These are phyloP conservation scores for Trichoderma harzianum DNA, from an alignment of 2,329 filamentous ascomycete species.

Conservation along the genomic window DNA sequence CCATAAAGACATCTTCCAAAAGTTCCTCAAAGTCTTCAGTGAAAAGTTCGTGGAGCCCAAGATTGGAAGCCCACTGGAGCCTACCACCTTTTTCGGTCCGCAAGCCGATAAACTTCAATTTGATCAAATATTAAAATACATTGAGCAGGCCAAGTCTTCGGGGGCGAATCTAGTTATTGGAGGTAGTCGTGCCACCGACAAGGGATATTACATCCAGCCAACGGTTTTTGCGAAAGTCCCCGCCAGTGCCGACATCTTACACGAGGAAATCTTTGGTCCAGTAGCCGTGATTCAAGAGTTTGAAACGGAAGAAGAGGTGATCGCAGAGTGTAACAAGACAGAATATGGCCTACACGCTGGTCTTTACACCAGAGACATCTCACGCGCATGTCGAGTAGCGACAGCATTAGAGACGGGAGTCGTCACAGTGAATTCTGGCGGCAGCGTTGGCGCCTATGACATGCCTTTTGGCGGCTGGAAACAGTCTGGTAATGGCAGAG, in stretches of 20 bases:
- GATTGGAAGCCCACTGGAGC: not conserved
- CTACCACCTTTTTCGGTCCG: not conserved
- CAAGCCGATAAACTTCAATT: slow-evolving; percentile 47
- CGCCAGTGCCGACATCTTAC: slow-evolving; percentile 25
- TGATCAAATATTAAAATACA: slow-evolving; percentile 60
- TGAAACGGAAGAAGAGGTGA: slow-evolving; percentile 27
- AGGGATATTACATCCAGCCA: slow-evolving; percentile 29
- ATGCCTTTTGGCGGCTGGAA: slow-evolving; percentile 47
- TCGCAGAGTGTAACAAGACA: slow-evolving; percentile 35
- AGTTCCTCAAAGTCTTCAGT: not conserved
- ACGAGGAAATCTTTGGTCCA: slow-evolving; percentile 32
- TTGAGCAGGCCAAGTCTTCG: slow-evolving; percentile 31
- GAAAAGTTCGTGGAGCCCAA: not conserved
- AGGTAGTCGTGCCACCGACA: slow-evolving; percentile 11
- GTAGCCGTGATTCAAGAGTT: slow-evolving; percentile 29
- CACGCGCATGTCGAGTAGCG: slow-evolving; percentile 28
- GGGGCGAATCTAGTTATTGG: slow-evolving; percentile 22
- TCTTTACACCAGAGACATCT: slow-evolving; percentile 52
- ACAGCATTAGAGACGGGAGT: slow-evolving; percentile 51
- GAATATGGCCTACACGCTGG: slow-evolving; percentile 52
- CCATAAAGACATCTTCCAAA: not conserved
- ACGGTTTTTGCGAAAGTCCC: slow-evolving; percentile 30
- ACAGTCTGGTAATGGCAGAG: slow-evolving; percentile 55
- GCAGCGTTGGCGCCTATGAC: slow-evolving; percentile 22
- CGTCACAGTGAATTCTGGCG: slow-evolving; percentile 33